Evolutionary conservation across 495 filamentous ascomycete genomes (phyloP).

Genomic region (Lophiotrema nucula): DNA sequence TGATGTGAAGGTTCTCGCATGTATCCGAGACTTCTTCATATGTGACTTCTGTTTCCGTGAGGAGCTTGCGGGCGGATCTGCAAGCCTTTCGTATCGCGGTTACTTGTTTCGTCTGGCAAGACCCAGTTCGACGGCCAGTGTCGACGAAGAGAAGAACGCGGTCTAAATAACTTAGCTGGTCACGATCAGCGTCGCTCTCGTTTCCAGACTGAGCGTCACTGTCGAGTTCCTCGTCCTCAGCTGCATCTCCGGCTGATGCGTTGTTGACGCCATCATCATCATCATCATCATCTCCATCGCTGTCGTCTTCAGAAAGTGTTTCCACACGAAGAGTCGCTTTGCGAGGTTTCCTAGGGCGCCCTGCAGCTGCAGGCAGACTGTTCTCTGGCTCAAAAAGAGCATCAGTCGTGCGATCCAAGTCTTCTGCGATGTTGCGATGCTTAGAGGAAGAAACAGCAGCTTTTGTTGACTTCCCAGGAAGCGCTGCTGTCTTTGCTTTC

Average conservation of each 20-base stretch:
- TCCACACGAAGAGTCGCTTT: too few relatives aligned
- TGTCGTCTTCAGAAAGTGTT: not conserved
- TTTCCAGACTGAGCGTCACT: not conserved
- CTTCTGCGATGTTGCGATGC: too few relatives aligned
- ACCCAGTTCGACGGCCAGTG: not conserved
- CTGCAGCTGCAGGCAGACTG: too few relatives aligned
- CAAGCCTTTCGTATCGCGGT: not conserved
- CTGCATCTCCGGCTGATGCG: not conserved
- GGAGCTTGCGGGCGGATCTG: not conserved
- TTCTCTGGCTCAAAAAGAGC: too few relatives aligned
- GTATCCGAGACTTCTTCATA: not conserved
- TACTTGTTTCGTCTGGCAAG: slow-evolving; percentile 2
- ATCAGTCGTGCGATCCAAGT: too few relatives aligned
- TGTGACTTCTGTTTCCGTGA: not conserved
- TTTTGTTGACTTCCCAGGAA: too few relatives aligned
- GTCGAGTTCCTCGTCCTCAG: not conserved
- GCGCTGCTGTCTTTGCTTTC: too few relatives aligned
- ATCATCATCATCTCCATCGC: not conserved
- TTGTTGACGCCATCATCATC: slow-evolving; percentile 1
- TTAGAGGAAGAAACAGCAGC: too few relatives aligned
- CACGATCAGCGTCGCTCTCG: not conserved
- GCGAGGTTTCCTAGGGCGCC: too few relatives aligned
- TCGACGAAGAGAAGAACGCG: slow-evolving; percentile 1
- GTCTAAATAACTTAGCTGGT: not conserved
- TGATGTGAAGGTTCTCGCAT: not conserved